phyloP scores from a whole-genome alignment of 1,284 basidiomycete species.

The Ustilago lituana region DNA sequence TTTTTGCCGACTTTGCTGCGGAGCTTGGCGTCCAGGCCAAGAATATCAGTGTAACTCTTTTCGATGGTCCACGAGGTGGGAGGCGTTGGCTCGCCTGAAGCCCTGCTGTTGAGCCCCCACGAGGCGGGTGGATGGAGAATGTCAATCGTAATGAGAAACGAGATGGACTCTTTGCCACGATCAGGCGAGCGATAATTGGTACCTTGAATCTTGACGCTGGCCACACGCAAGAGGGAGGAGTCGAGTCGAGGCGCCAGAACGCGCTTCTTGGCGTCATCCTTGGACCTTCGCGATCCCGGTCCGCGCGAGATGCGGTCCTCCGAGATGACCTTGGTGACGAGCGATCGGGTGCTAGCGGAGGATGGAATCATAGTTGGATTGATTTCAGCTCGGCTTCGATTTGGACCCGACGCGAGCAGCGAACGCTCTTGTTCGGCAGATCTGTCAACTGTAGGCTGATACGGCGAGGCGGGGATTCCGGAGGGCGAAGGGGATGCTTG shows the following conservation, averaged over 20 bases:
- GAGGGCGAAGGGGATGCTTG: conserved; percentile 23
- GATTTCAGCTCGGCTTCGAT: conserved; percentile 35
- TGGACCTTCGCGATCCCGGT: conserved; percentile 25
- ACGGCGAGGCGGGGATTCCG: conserved; percentile 19
- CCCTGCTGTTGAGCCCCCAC: conserved; percentile 68
- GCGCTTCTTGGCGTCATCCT: conserved; percentile 33
- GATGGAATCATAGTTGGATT: conserved; percentile 39
- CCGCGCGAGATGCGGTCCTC: conserved; percentile 25
- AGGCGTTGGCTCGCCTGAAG: conserved; percentile 70
- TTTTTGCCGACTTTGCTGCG: conserved; percentile 75
- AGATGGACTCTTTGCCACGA: conserved; percentile 84
- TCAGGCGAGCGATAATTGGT: conserved; percentile 85
- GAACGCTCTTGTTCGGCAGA: conserved; percentile 34
- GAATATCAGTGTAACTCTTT: conserved; percentile 90
- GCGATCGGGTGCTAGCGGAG: conserved; percentile 41
- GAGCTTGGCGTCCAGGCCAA: conserved; percentile 77
- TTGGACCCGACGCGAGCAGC: conserved; percentile 44
- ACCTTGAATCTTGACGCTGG: conserved; percentile 58
- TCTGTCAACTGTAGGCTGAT: conserved; percentile 16
- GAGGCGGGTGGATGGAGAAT: conserved; percentile 52
- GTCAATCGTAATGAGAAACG: conserved; percentile 75
- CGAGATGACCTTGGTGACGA: conserved; percentile 30
- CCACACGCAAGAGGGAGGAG: conserved; percentile 52
- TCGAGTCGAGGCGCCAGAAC: conserved; percentile 53
- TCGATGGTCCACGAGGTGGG: conserved; percentile 87